These are phyloP conservation scores for Diaporthe aspalathi DNA, from an alignment of 2,329 filamentous ascomycete species.

Conservation along the genomic window DNA sequence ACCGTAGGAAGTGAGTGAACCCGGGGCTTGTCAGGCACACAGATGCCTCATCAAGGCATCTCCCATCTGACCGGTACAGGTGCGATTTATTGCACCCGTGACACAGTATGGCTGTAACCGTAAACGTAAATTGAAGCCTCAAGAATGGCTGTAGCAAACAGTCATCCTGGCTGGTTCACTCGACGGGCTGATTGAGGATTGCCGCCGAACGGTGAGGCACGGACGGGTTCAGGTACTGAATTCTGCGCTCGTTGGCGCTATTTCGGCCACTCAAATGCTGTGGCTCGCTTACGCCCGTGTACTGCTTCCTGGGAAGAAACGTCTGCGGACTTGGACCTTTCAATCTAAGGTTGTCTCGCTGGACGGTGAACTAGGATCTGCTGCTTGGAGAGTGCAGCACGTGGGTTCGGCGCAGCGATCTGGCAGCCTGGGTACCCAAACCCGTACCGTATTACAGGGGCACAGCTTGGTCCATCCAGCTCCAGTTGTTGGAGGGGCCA, in stretches of 20 bases:
- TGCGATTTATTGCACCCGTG: too few species aligned
- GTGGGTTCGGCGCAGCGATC: not conserved
- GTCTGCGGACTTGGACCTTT: not conserved
- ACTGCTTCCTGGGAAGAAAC: too few species aligned
- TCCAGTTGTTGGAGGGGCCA: constrained; percentile 24
- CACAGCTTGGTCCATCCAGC: constrained; percentile 26
- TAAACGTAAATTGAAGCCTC: not conserved
- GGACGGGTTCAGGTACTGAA: not conserved
- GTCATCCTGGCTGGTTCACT: not conserved
- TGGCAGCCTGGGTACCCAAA: not conserved
- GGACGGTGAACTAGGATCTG: not conserved
- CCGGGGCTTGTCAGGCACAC: not conserved
- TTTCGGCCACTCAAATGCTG: not conserved
- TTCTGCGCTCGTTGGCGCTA: not conserved
- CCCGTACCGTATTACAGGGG: constrained; percentile 26
- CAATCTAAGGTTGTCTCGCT: too few species aligned
- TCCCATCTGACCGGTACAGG: too few species aligned
- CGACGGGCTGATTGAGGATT: not conserved
- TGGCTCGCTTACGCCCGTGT: not conserved
- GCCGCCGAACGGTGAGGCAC: too few species aligned
- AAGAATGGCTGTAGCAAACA: not conserved
- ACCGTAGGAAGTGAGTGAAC: not conserved
- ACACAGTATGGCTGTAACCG: too few species aligned
- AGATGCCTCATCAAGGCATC: too few species aligned
- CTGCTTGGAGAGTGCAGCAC: not conserved